A percentile compares a stretch with the other conserved stretches of the same genome.
Evolutionary conservation across 768 basidiomycete genomes (phyloP).

Genomic region (Tephrocybe rancida): DNA sequence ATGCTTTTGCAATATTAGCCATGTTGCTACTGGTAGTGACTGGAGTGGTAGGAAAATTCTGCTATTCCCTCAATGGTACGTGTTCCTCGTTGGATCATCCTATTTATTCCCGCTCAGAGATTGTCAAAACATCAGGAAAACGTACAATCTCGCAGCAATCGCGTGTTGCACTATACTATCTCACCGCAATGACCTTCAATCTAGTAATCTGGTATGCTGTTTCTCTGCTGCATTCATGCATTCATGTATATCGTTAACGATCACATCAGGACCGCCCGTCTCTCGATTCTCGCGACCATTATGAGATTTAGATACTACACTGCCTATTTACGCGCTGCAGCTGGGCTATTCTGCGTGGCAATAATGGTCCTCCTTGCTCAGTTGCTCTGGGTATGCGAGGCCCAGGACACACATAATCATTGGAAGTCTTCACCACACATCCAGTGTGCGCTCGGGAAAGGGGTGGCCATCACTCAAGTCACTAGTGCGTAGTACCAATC

Average conservation of each 20-base stretch:
- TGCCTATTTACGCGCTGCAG: neutral
- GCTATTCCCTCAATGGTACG: conserved; percentile 5
- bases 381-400: conserved; percentile 11
- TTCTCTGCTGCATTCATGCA: neutral
- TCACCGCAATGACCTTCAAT: conserved; percentile 3
- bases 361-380: conserved; percentile 1
- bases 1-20: conserved; percentile 3
- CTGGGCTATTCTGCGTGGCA: neutral
- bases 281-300: conserved; percentile 3
- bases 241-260: no score
- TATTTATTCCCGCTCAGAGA: neutral
- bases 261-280: conserved; percentile 1
- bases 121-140: neutral
- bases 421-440: conserved; percentile 9
- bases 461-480: conserved; percentile 7
- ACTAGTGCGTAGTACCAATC: conserved; percentile 6
- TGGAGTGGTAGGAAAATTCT: conserved; percentile 5
- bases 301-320: conserved; percentile 3
- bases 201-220: neutral
- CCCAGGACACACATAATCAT: conserved; percentile 4
- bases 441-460: conserved; percentile 2
- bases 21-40: conserved; percentile 6
- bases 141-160: conserved; percentile 2
- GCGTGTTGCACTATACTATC: conserved; percentile 3
- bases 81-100: neutral